Base-by-base conservation (phyloP, 805 yeast genomes). In the Candida pseudofarinosa region DNA sequence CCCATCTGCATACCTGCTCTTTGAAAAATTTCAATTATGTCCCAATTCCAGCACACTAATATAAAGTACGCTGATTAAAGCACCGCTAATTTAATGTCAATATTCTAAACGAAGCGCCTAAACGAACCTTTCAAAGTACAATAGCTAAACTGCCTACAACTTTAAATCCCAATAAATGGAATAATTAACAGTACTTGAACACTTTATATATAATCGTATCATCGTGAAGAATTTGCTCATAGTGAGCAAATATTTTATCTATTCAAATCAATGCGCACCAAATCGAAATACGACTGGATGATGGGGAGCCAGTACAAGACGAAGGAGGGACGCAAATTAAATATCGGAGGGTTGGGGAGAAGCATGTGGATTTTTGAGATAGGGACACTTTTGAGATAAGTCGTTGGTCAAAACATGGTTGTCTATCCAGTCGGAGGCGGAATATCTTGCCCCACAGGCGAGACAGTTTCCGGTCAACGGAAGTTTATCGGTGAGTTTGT, bases 361-460 rank as follows among this genome's bases (percentile, higher is more conserved):
- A 33, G 17, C 12, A 17, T 18, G 8, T 13, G 33, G 40, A 14
- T 33, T 35, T 23, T 46, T 53, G 4, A 57, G 49, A 42, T 36
- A 60, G 1, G 48, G 52, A 49, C 71, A 66, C 42, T 49, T 50
- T 23, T 45, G 42, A 2, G 36, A 39, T 4, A 10, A 17, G 31
- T 65, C 58, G 8, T 53, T 48, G n/a, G 69, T 58, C 43, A 74
- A 55, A 8, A 81, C 72, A 54, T 81, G 88, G 12, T 58, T 49
- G 15, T 75, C 76, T 16, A 82, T 60, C 87, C 87, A 82, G 15
- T 68, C 74, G 19, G 62, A 62, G 6, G 81, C 86, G 12, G 62
- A 53, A 51, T 67, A 72, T 35, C 73, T 53, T 14, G 53, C 56
- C 1, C 82, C 81, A 55, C 87, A 82, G 1, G 71, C 70, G 16